Conservation (phyloP, 1,284 basidiomycete genomes). For the Irpex sp. region DNA sequence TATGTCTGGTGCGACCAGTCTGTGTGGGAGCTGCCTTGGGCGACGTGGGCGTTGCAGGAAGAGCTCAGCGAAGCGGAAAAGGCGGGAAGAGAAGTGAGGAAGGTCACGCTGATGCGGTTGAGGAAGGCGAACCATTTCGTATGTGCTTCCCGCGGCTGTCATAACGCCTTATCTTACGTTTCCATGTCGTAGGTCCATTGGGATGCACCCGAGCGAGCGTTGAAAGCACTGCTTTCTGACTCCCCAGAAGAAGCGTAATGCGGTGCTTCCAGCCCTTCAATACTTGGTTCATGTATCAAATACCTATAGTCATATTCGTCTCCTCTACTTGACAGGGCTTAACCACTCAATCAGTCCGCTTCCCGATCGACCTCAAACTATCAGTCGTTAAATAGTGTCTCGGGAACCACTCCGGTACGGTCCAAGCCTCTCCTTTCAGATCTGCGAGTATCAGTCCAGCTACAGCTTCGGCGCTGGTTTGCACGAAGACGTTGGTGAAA, state of each 20-base stretch:
- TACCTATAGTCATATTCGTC: too few relatives aligned
- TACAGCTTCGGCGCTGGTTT: slow-evolving; percentile 56
- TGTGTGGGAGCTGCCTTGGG: slow-evolving; percentile 16
- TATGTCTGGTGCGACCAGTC: slow-evolving; percentile 21
- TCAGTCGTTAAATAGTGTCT: slow-evolving; percentile 47
- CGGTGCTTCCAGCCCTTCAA: too few relatives aligned
- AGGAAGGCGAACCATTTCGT: slow-evolving; percentile 22
- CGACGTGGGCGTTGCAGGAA: slow-evolving; percentile 11
- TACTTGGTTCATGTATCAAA: too few relatives aligned
- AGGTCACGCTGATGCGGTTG: slow-evolving; percentile 13
- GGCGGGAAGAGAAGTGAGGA: slow-evolving; percentile 8
- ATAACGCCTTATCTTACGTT: too few relatives aligned
- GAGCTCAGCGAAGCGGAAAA: slow-evolving; percentile 13
- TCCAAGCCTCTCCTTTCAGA: slow-evolving; percentile 42
- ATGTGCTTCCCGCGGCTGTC: not conserved
- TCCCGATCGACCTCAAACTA: not conserved
- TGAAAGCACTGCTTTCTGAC: slow-evolving; percentile 5
- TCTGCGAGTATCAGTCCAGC: slow-evolving; percentile 60
- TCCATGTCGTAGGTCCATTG: slow-evolving; percentile 10
- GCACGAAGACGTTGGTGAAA: not conserved
- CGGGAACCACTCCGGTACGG: slow-evolving; percentile 57
- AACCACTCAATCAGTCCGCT: too few relatives aligned
- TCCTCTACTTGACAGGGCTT: too few relatives aligned
- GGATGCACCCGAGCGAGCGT: slow-evolving; percentile 15
- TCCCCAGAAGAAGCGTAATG: not conserved